A percentile compares a stretch with the other conserved stretches of the same genome.
These are phyloP conservation scores for Bigelowiella natans DNA, from an alignment of 78 protist genomes.

Conservation along the genomic window DNA sequence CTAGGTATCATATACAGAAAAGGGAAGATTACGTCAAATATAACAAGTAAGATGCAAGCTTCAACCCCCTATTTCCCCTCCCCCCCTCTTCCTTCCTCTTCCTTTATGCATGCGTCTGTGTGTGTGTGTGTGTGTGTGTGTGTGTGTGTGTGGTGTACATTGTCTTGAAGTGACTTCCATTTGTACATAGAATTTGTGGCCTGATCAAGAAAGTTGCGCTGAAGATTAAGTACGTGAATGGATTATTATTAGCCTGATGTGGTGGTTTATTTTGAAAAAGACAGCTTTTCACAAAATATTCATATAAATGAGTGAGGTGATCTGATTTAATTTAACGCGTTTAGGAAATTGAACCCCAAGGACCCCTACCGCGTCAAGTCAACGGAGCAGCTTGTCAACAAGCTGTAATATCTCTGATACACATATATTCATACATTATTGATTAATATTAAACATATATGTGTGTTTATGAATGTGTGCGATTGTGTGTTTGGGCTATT, in stretches of 20 bases:
- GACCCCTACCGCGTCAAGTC: conserved; percentile 45
- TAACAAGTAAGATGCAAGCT: background rate
- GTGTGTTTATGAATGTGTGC: too few relatives aligned
- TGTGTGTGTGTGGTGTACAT: too few relatives aligned
- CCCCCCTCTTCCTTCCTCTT: too few relatives aligned
- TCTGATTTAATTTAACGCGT: too few relatives aligned
- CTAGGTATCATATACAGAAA: conserved; percentile 32
- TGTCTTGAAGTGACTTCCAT: background rate
- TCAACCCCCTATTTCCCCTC: background rate
- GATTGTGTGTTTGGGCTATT: too few relatives aligned
- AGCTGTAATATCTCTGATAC: conserved; percentile 32
- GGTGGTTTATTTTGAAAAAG: too few relatives aligned
- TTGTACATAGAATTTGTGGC: background rate
- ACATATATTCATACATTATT: background rate
- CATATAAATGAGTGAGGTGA: too few relatives aligned
- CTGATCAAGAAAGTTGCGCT: background rate
- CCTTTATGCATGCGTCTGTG: too few relatives aligned
- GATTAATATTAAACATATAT: too few relatives aligned
- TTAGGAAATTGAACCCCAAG: conserved; percentile 5
- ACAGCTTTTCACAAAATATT: too few relatives aligned
- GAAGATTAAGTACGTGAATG: background rate
- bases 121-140: too few relatives aligned
- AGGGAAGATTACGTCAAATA: conserved; percentile 63
- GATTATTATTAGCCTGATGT: too few relatives aligned
- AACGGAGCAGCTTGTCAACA: conserved; percentile 51